Percentiles rank a stretch among this genome's conserved stretches.
phyloP scores from a whole-genome alignment of 345 rosid species.

The Nasturtium officinale region DNA sequence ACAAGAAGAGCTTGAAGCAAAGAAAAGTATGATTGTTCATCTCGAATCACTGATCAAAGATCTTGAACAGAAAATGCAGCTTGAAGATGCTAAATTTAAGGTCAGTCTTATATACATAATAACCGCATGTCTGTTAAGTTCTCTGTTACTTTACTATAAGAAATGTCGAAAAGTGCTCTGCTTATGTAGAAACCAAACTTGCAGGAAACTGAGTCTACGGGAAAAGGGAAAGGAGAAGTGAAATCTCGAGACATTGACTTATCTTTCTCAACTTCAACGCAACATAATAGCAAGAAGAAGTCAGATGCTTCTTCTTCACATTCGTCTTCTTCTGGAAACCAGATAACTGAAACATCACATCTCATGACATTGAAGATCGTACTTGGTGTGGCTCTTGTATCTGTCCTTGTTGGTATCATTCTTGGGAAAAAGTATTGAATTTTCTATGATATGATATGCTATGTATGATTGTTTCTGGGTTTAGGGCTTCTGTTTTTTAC shows the following conservation, averaged over 20 bases:
- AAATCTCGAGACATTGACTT: constrained; percentile 71
- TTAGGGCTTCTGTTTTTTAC: not conserved
- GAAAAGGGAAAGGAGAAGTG: constrained; percentile 52
- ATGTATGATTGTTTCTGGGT: constrained; percentile 1
- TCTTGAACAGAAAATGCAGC: constrained; percentile 61
- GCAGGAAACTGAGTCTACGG: constrained; percentile 44
- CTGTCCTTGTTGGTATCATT: constrained; percentile 68
- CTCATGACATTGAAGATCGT: constrained; percentile 55
- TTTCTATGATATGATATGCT: not conserved
- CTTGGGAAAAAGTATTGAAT: constrained; percentile 75
- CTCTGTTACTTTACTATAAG: not conserved
- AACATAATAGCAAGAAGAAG: constrained; percentile 69
- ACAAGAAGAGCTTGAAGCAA: constrained; percentile 63
- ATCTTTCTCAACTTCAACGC: constrained; percentile 49
- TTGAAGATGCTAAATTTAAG: constrained; percentile 59
- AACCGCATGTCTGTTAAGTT: not conserved
- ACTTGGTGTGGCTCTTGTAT: constrained; percentile 66
- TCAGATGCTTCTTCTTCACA: constrained; percentile 46
- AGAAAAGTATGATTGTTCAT: constrained; percentile 47
- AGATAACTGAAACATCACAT: constrained; percentile 39
- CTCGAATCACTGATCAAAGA: constrained; percentile 59
- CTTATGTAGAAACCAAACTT: constrained; percentile 19
- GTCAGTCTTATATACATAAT: constrained; percentile 42
- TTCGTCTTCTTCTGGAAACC: constrained; percentile 48
- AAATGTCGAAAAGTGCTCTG: not conserved